These are phyloP conservation scores for Arthroderma sp. DNA, from an alignment of 2,329 filamentous ascomycete species.

Conservation along the genomic window DNA sequence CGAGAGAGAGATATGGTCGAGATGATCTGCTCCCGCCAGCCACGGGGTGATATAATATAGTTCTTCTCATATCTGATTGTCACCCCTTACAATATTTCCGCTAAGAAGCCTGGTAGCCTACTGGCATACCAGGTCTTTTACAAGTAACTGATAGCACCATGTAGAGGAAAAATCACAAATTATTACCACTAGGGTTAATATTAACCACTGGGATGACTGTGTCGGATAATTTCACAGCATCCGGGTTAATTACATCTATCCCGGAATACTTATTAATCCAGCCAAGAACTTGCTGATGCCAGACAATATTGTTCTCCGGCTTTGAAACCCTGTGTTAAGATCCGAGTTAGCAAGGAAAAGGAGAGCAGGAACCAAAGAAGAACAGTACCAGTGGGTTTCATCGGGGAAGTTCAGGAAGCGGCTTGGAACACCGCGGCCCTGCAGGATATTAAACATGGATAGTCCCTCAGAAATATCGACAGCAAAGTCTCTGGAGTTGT, in stretches of 20 bases:
- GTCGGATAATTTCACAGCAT: not conserved
- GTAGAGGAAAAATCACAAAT: conserved; percentile 19
- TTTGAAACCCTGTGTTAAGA: conserved; percentile 49
- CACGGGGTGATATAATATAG: no score
- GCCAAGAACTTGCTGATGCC: conserved; percentile 73
- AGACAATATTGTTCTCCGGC: conserved; percentile 77
- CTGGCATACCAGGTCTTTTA: no score
- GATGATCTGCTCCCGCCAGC: no score
- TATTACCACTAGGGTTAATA: not conserved
- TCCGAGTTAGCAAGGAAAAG: no score
- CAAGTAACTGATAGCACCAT: not conserved
- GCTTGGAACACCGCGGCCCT: conserved; percentile 60
- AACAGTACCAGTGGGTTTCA: conserved; percentile 52
- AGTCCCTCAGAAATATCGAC: conserved; percentile 74
- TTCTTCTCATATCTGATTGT: no score
- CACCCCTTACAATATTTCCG: no score
- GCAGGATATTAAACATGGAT: conserved; percentile 73
- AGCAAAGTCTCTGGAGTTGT: conserved; percentile 81
- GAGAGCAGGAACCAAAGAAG: no score
- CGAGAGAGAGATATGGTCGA: no score
- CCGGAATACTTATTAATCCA: conserved; percentile 55
- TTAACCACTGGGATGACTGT: conserved; percentile 18
- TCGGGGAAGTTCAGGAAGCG: conserved; percentile 71
- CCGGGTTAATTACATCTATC: not conserved
- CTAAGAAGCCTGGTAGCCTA: no score